These are phyloP conservation scores for Zygosaccharomyces bailii DNA, from an alignment of 805 yeast genomes.

Conservation along the genomic window DNA sequence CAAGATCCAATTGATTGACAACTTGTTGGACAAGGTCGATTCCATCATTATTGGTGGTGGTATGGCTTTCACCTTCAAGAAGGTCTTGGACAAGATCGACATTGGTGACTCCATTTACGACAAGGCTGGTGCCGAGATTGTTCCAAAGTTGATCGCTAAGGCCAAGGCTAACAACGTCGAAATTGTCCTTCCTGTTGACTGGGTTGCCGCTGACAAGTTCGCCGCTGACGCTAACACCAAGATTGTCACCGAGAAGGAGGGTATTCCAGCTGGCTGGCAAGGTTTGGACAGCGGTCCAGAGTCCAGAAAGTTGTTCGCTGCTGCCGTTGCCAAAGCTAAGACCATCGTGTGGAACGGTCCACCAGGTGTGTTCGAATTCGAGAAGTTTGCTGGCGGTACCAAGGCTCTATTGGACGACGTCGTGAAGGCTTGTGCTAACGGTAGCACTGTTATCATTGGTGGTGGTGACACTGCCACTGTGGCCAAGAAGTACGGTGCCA, in stretches of 20 bases:
- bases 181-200: conserved; percentile 91
- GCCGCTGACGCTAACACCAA: conserved; percentile 85
- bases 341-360: conserved; percentile 99
- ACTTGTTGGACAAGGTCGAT: conserved; percentile 93
- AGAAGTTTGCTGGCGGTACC: conserved; percentile 87
- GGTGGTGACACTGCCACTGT: conserved; percentile 99
- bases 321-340: conserved; percentile 86
- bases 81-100: conserved; percentile 76
- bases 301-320: conserved; percentile 73
- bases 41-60: conserved; percentile 97
- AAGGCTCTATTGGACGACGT: conserved; percentile 84
- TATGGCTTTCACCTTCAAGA: conserved; percentile 99
- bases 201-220: conserved; percentile 92
- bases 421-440: conserved; percentile 79
- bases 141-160: conserved; percentile 86
- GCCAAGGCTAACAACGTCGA: conserved; percentile 95
- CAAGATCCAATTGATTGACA: conserved; percentile 97
- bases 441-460: conserved; percentile 89
- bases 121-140: conserved; percentile 92
- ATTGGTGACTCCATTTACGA: conserved; percentile 94
- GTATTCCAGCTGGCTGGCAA: conserved; percentile 93
- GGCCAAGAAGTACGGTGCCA: conserved; percentile 96
- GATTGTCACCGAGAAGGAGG: conserved; percentile 80
- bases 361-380: conserved; percentile 99
- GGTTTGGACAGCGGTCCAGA: conserved; percentile 96